Percentiles rank a stretch among this genome's conserved stretches.
Evolutionary conservation across 2,329 filamentous ascomycete genomes (phyloP).

Genomic region (Colletotrichum sp.): DNA sequence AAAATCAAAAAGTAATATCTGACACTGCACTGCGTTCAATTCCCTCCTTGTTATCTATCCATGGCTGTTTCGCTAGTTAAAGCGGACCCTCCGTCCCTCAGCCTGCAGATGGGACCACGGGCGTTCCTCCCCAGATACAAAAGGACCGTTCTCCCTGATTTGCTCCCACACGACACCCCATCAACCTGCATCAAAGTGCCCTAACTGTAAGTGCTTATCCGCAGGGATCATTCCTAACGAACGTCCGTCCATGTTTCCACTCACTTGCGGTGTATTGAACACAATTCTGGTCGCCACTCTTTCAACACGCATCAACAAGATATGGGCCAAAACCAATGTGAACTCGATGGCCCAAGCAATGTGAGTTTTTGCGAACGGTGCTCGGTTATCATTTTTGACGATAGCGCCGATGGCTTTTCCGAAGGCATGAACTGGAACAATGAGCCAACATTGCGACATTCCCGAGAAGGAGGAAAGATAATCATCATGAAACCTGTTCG

Average conservation of each 20-base stretch:
- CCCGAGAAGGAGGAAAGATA: not conserved
- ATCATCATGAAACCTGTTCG: not conserved
- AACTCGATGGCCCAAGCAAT: not conserved
- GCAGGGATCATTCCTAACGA: no score
- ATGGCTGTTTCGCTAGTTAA: not conserved
- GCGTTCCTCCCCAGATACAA: not conserved
- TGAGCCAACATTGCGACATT: not conserved
- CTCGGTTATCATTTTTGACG: not conserved
- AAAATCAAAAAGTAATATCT: not conserved
- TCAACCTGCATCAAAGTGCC: not conserved
- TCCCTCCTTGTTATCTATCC: not conserved
- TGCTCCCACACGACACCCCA: not conserved
- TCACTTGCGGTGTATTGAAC: not conserved
- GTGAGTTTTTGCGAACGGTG: not conserved
- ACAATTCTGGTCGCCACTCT: rapidly evolving
- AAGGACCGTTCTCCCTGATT: not conserved
- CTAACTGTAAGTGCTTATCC: no score
- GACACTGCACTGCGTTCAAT: not conserved
- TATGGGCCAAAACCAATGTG: not conserved
- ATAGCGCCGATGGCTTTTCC: not conserved
- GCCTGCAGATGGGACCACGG: not conserved
- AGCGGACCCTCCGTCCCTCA: not conserved
- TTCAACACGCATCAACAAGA: not conserved
- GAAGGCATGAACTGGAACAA: not conserved
- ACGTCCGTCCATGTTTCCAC: not conserved